These are phyloP conservation scores for Arabidopsis arenosa DNA, from an alignment of 345 rosid genomes.

Conservation along the genomic window DNA sequence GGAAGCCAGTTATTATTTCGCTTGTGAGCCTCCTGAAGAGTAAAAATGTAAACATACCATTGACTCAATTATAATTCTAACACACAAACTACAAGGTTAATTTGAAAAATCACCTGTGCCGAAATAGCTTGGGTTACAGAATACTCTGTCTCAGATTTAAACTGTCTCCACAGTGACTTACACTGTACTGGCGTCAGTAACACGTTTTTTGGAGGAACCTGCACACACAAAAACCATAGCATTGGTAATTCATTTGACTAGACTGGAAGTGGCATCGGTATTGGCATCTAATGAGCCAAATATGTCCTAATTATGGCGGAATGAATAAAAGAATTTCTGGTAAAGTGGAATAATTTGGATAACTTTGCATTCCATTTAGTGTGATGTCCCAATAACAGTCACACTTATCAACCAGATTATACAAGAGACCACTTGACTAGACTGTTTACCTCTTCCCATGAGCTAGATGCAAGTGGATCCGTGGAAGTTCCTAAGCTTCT, in stretches of 20 bases:
- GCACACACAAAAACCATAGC: constrained; percentile 17
- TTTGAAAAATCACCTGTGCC: constrained; percentile 59
- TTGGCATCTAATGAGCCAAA: not conserved
- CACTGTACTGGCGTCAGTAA: constrained; percentile 78
- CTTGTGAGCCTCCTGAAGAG: constrained; percentile 68
- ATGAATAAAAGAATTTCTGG: not conserved
- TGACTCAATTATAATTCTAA: not conserved
- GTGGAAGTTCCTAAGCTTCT: constrained; percentile 50
- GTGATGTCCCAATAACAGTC: constrained; percentile 1
- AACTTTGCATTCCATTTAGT: not conserved
- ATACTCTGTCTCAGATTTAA: constrained; percentile 74
- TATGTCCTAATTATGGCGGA: not conserved
- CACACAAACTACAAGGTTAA: constrained; percentile 5
- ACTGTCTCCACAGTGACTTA: constrained; percentile 86
- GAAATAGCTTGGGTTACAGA: constrained; percentile 76
- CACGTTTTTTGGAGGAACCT: constrained; percentile 62
- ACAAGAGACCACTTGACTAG: constrained; percentile 3
- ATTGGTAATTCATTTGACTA: constrained; percentile 1
- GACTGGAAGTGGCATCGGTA: not conserved
- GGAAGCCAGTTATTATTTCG: constrained; percentile 74
- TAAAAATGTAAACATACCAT: constrained; percentile 23
- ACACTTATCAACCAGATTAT: not conserved
- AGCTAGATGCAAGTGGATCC: constrained; percentile 72
- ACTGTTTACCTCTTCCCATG: constrained; percentile 72
- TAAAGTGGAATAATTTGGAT: constrained; percentile 8